phyloP scores from a whole-genome alignment of 352 stramenopile species.

The Pythium pyrilobum region DNA sequence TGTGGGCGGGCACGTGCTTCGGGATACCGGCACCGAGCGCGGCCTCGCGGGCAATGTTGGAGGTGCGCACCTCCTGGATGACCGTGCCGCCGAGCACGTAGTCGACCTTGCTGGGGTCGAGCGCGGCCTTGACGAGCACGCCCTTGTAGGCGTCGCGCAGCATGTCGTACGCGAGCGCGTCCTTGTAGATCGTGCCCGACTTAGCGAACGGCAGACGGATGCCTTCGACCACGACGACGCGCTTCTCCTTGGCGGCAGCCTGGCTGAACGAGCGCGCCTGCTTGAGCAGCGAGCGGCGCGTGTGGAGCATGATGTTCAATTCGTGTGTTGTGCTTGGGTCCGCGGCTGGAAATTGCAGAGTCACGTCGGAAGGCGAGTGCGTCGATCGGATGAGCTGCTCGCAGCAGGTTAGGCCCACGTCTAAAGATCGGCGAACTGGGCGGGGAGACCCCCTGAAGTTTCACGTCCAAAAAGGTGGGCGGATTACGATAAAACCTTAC shows the following conservation, averaged over 20 bases:
- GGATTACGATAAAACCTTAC: constrained; percentile 13
- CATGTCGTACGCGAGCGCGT: constrained; percentile 97
- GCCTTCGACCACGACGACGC: constrained; percentile 93
- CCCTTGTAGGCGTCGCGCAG: constrained; percentile 95
- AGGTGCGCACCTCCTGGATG: constrained; percentile 96
- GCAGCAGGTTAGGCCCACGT: background rate
- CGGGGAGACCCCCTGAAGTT: background rate
- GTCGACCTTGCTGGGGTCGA: constrained; percentile 95
- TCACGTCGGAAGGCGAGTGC: background rate
- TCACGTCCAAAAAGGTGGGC: constrained; percentile 9
- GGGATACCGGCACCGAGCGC: constrained; percentile 95
- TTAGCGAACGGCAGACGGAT: constrained; percentile 94
- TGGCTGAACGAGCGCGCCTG: constrained; percentile 34
- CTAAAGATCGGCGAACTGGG: constrained; percentile 6
- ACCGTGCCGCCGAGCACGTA: constrained; percentile 96
- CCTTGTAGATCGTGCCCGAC: constrained; percentile 95
- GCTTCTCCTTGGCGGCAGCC: constrained; percentile 29
- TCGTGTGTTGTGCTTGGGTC: background rate
- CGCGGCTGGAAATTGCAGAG: constrained; percentile 18
- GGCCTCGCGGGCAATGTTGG: constrained; percentile 96
- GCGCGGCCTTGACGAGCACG: constrained; percentile 92
- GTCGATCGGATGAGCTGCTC: background rate
- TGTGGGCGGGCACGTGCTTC: constrained; percentile 93
- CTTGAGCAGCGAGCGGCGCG: constrained; percentile 24
- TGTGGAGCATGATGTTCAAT: constrained; percentile 16